Evolutionary conservation across 305 asterid genomes (phyloP).

Genomic region (Fraxinus nigra): DNA sequence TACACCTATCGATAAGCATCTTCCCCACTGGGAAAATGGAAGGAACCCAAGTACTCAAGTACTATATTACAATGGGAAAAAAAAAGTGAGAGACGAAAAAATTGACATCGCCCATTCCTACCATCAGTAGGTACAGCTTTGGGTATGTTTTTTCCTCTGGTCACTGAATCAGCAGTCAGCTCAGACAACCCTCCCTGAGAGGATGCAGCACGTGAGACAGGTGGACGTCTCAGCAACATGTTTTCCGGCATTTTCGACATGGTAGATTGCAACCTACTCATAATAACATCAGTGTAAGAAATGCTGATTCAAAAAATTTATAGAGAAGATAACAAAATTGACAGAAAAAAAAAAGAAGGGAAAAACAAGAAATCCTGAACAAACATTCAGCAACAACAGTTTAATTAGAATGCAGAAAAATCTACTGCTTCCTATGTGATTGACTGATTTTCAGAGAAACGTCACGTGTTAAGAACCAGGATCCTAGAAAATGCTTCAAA

Average conservation of each 20-base stretch:
- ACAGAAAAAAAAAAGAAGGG: neutral
- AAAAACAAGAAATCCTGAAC: neutral
- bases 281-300: slow-evolving; percentile 20
- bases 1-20: neutral
- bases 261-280: slow-evolving; percentile 43
- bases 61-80: neutral
- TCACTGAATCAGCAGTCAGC: slow-evolving; percentile 38
- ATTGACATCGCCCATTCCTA: slow-evolving; percentile 18
- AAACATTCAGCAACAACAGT: neutral
- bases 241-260: slow-evolving; percentile 58
- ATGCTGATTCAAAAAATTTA: neutral
- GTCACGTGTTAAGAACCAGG: neutral
- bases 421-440: neutral
- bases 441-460: neutral
- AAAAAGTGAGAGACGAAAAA: neutral
- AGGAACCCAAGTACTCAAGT: neutral
- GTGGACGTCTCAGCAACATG: slow-evolving; percentile 79
- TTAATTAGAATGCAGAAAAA: neutral
- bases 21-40: neutral
- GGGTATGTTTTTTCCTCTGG: slow-evolving; percentile 46
- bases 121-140: slow-evolving; percentile 53
- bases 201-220: slow-evolving; percentile 58
- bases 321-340: neutral
- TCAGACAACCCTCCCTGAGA: slow-evolving; percentile 70
- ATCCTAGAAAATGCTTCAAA: neutral